Evolutionary conservation across 1,139 yeast species (phyloP).

Genomic region (Wickerhamiella infanticola): DNA sequence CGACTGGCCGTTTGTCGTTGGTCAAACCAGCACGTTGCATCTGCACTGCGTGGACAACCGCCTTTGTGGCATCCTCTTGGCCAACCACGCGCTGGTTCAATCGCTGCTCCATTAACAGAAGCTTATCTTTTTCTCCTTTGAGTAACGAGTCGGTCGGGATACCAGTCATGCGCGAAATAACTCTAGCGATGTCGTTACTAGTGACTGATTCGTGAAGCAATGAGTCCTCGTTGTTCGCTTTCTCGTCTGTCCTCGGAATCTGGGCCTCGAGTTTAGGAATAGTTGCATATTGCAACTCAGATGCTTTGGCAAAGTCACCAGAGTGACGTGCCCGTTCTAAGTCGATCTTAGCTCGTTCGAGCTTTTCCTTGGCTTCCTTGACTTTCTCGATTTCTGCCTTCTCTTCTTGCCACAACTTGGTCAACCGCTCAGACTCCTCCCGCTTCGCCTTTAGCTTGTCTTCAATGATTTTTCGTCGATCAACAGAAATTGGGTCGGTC

Average conservation of each 20-base stretch:
- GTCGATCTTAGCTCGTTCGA: constrained; percentile 73
- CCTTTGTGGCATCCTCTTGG: constrained; percentile 84
- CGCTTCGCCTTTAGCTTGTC: constrained; percentile 47
- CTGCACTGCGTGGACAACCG: constrained; percentile 88
- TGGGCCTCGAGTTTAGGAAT: constrained; percentile 65
- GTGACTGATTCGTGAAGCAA: constrained; percentile 86
- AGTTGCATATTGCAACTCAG: constrained; percentile 71
- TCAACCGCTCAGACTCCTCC: constrained; percentile 50
- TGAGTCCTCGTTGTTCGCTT: constrained; percentile 23
- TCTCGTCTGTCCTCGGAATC: constrained; percentile 37
- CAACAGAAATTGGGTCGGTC: constrained; percentile 68
- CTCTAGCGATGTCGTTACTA: constrained; percentile 83
- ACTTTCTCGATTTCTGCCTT: constrained; percentile 57
- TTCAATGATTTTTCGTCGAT: constrained; percentile 51
- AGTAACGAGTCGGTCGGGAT: constrained; percentile 83
- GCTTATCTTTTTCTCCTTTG: constrained; percentile 88
- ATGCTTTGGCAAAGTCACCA: constrained; percentile 77
- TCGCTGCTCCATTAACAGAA: constrained; percentile 72
- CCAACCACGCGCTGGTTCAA: constrained; percentile 73
- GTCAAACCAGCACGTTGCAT: constrained; percentile 93
- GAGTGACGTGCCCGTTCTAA: constrained; percentile 69
- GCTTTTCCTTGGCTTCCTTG: constrained; percentile 60
- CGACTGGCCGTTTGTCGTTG: constrained; percentile 85
- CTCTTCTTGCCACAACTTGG: constrained; percentile 78
- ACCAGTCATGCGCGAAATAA: constrained; percentile 88